Conservation (phyloP, 257 asterid genomes). For the Verbascum thapsus region DNA sequence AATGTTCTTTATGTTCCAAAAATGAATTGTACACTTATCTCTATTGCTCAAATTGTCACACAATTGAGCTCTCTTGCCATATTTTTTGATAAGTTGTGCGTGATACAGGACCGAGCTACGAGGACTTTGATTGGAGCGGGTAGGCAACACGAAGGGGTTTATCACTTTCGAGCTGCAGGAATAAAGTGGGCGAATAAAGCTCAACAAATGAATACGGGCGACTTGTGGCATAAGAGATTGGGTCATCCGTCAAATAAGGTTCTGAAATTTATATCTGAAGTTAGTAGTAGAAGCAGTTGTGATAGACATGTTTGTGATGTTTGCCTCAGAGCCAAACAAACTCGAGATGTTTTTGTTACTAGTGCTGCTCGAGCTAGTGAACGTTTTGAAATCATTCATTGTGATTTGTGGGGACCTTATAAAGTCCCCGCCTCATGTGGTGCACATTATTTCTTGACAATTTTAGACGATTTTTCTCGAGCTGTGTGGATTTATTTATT, state of each 20-base stretch:
- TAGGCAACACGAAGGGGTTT: background rate
- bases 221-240: background rate
- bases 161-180: background rate
- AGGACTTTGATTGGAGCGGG: conserved; percentile 8
- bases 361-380: too few species aligned
- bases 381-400: too few species aligned
- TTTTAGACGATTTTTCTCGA: background rate
- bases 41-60: too few species aligned
- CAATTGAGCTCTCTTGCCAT: too few species aligned
- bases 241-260: background rate
- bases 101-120: background rate
- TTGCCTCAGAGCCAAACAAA: too few species aligned
- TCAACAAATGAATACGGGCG: background rate
- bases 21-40: too few species aligned
- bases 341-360: too few species aligned
- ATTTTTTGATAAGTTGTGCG: background rate
- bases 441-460: background rate
- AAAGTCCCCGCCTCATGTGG: too few species aligned
- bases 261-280: background rate
- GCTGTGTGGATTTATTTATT: conserved; percentile 5
- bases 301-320: too few species aligned
- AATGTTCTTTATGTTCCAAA: too few species aligned
- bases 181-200: background rate
- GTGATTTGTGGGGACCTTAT: too few species aligned
- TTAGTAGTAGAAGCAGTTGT: too few species aligned